Percentiles rank a stretch among this genome's conserved stretches.
Evolutionary conservation across 1,139 yeast genomes (phyloP).

Genomic region (Lodderomyces beijingensis): DNA sequence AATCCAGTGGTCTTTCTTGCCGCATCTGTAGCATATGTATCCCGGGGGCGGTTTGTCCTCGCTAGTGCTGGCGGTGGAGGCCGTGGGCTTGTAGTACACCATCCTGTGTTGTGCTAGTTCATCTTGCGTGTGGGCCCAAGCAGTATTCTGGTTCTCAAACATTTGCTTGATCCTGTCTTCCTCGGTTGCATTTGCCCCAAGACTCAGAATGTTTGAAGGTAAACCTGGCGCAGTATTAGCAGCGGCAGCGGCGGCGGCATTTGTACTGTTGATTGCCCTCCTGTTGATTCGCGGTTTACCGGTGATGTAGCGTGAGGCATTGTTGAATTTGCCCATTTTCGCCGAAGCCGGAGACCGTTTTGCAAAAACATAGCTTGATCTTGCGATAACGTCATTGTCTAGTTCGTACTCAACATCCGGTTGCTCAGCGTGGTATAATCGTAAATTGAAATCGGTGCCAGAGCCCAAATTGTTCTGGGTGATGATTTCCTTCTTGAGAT

Average conservation of each 20-base stretch:
- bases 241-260: slow-evolving; percentile 8
- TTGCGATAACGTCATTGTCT: slow-evolving; percentile 84
- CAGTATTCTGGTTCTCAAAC: slow-evolving; percentile 90
- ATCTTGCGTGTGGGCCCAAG: slow-evolving; percentile 93
- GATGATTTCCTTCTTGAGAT: slow-evolving; percentile 85
- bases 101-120: slow-evolving; percentile 77
- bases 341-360: slow-evolving; percentile 69
- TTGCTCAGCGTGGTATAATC: slow-evolving; percentile 57
- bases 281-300: slow-evolving; percentile 68
- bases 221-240: slow-evolving; percentile 1
- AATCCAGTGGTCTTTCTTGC: slow-evolving; percentile 95
- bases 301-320: slow-evolving; percentile 76
- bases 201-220: background rate
- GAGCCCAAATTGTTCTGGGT: slow-evolving; percentile 75
- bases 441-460: slow-evolving; percentile 79
- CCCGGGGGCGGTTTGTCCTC: slow-evolving; percentile 92
- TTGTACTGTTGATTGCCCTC: slow-evolving; percentile 17
- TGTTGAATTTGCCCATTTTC: slow-evolving; percentile 57
- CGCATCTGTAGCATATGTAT: slow-evolving; percentile 93
- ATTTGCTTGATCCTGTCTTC: slow-evolving; percentile 85
- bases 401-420: slow-evolving; percentile 82
- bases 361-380: slow-evolving; percentile 82
- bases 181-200: slow-evolving; percentile 53
- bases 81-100: slow-evolving; percentile 48
- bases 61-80: slow-evolving; percentile 12